Conservation (phyloP, 164 flowering plant species). For the Aristolochia fimbriata region DNA sequence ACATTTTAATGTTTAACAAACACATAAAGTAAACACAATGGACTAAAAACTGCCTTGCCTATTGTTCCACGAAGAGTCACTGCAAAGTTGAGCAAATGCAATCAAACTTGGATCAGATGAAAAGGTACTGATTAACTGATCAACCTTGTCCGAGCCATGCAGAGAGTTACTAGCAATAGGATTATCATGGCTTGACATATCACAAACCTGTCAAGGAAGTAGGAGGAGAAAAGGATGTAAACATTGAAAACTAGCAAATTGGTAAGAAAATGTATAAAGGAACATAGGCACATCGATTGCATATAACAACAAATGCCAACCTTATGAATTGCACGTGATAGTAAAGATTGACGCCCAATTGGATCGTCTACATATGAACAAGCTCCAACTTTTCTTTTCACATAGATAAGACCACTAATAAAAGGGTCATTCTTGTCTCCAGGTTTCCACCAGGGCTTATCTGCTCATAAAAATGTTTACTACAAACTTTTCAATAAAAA, state of each 20-base stretch:
- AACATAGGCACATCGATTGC: background rate
- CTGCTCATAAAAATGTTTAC: slow-evolving; percentile 21
- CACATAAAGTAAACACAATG: background rate
- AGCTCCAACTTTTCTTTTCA: slow-evolving; percentile 91
- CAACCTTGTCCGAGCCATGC: slow-evolving; percentile 42
- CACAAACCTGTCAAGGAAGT: slow-evolving; percentile 48
- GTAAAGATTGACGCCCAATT: slow-evolving; percentile 80
- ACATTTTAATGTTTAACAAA: background rate
- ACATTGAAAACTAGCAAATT: background rate
- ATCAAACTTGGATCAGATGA: slow-evolving; percentile 94
- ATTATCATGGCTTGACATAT: slow-evolving; percentile 35
- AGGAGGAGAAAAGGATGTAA: slow-evolving; percentile 5
- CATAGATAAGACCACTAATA: slow-evolving; percentile 71
- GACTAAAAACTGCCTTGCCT: slow-evolving; percentile 33
- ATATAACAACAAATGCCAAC: slow-evolving; percentile 18
- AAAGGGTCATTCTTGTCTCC: slow-evolving; percentile 72
- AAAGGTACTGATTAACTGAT: slow-evolving; percentile 87
- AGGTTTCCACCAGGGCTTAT: slow-evolving; percentile 72
- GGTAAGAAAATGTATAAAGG: background rate
- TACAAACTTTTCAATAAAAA: background rate
- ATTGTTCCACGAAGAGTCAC: slow-evolving; percentile 68
- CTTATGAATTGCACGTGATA: slow-evolving; percentile 96
- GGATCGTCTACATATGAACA: slow-evolving; percentile 97
- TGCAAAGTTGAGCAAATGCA: slow-evolving; percentile 90
- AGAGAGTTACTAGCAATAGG: slow-evolving; percentile 17